A percentile compares a stretch with the other conserved stretches of the same genome.
Conservation (phyloP, 192 early-diverging fungal species). For the Coemansia sp. region DNA sequence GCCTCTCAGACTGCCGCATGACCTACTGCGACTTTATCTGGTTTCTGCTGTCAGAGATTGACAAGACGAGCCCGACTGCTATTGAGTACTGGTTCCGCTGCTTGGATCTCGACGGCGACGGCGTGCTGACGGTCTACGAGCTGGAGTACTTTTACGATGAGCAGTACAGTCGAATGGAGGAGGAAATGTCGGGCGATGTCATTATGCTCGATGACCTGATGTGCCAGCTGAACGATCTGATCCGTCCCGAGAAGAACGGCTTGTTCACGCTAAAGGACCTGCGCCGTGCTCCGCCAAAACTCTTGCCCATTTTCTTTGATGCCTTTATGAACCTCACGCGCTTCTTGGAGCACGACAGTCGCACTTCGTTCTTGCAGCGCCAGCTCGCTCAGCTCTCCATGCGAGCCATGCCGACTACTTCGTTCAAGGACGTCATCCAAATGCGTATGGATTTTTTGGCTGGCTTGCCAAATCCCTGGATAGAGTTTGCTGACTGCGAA, state of each 20-base stretch:
- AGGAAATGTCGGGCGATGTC: conserved; percentile 50
- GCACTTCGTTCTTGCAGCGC: conserved; percentile 48
- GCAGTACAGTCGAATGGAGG: conserved; percentile 68
- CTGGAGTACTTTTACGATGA: conserved; percentile 83
- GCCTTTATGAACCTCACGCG: conserved; percentile 53
- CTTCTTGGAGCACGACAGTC: conserved; percentile 53
- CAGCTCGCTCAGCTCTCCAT: conserved; percentile 50
- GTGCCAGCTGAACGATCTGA: conserved; percentile 54
- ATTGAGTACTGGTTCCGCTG: conserved; percentile 91
- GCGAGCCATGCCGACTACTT: conserved; percentile 40
- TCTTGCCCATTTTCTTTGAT: conserved; percentile 51
- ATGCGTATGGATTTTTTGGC: conserved; percentile 50
- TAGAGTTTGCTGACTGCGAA: conserved; percentile 54
- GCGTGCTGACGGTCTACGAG: conserved; percentile 80
- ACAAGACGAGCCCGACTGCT: conserved; percentile 64
- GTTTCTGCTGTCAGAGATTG: conserved; percentile 81
- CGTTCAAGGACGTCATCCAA: conserved; percentile 45
- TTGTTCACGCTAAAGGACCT: conserved; percentile 53
- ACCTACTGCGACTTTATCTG: conserved; percentile 82
- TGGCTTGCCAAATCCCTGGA: conserved; percentile 49
- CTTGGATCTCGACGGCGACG: conserved; percentile 89
- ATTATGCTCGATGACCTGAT: conserved; percentile 52
- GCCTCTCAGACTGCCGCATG: conserved; percentile 60
- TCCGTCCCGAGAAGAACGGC: conserved; percentile 41
- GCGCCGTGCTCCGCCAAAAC: conserved; percentile 23